Percentiles rank a stretch among this genome's conserved stretches.
Conservation (phyloP, 2,329 filamentous ascomycete species). For the Nothophoma quercina region DNA sequence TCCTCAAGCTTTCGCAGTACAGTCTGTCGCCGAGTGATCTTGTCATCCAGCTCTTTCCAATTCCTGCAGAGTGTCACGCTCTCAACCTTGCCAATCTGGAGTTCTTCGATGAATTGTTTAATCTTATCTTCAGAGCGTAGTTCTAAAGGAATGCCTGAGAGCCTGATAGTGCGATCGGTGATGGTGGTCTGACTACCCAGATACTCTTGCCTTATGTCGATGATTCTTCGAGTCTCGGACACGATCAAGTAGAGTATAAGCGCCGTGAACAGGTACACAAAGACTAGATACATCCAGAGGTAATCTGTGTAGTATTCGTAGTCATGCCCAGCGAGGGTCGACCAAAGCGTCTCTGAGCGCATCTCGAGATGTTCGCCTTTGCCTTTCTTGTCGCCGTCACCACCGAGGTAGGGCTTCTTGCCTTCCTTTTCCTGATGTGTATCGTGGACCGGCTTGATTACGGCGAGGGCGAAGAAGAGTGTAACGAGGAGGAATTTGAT, state of each 20-base stretch:
- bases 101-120: constrained; percentile 83
- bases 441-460: constrained; percentile 87
- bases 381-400: constrained; percentile 19
- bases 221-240: constrained; percentile 82
- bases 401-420: constrained; percentile 28
- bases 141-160: constrained; percentile 85
- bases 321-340: constrained; percentile 30
- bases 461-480: constrained; percentile 78
- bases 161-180: constrained; percentile 89
- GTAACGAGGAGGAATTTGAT: constrained; percentile 82
- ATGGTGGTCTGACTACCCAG: constrained; percentile 93
- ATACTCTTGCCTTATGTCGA: constrained; percentile 86
- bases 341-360: constrained; percentile 28
- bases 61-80: constrained; percentile 85
- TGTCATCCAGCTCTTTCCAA: constrained; percentile 81
- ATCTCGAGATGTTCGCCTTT: constrained; percentile 25
- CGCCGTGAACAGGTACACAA: constrained; percentile 89
- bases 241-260: constrained; percentile 85
- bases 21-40: constrained; percentile 72
- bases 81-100: constrained; percentile 90
- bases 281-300: constrained; percentile 92
- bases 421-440: constrained; percentile 58
- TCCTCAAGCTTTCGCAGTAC: constrained; percentile 79
- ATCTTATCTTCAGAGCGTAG: constrained; percentile 83
- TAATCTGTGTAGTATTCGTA: constrained; percentile 63